Conservation (phyloP, 768 basidiomycete species). For the Dentipellis sp. region DNA sequence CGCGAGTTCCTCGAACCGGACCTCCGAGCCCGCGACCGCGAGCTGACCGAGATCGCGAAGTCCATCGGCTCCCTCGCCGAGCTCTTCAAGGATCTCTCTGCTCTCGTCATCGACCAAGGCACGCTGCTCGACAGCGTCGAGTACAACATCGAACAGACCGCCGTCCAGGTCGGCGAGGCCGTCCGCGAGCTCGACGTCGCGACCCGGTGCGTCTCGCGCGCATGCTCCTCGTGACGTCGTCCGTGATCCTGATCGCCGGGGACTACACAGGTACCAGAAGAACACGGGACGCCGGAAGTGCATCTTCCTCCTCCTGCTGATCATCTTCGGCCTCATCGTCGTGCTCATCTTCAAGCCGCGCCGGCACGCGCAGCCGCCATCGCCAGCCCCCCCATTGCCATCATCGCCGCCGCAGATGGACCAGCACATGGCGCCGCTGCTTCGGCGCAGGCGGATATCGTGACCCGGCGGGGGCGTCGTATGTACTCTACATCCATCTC, state of each 20-base stretch:
- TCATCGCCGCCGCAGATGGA: too few relatives aligned
- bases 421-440: too few relatives aligned
- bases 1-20: slow-evolving; percentile 26
- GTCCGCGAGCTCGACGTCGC: slow-evolving; percentile 80
- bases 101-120: slow-evolving; percentile 95
- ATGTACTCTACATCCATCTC: too few relatives aligned
- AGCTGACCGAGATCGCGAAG: slow-evolving; percentile 84
- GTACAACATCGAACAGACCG: slow-evolving; percentile 94
- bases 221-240: background rate
- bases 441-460: too few relatives aligned
- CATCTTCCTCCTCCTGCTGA: slow-evolving; percentile 83
- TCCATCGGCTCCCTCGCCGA: slow-evolving; percentile 89
- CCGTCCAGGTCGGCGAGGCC: slow-evolving; percentile 71
- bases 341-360: slow-evolving; percentile 92
- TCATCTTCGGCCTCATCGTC: slow-evolving; percentile 82
- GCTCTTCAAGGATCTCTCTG: slow-evolving; percentile 90
- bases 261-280: slow-evolving; percentile 68
- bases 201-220: slow-evolving; percentile 45
- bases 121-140: slow-evolving; percentile 94
- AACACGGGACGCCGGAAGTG: slow-evolving; percentile 89
- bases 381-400: slow-evolving; percentile 6
- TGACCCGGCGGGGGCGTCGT: too few relatives aligned
- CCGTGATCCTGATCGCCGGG: background rate
- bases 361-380: slow-evolving; percentile 30
- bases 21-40: slow-evolving; percentile 45